phyloP scores from a whole-genome alignment of 208 protist genomes.

The Angomonas deanei region DNA sequence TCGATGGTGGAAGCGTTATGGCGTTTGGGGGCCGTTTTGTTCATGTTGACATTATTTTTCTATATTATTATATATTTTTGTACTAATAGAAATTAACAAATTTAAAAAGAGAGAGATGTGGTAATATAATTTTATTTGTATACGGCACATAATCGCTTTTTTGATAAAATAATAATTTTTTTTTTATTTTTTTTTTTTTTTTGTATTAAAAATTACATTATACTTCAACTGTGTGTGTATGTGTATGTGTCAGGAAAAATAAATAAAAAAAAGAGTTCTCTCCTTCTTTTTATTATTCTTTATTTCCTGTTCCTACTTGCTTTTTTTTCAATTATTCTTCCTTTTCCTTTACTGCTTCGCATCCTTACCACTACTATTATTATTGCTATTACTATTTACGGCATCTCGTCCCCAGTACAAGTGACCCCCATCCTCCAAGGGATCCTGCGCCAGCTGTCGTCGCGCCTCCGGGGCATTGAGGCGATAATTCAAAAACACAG shows the following conservation, averaged over 20 bases:
- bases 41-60: too few relatives aligned
- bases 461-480: constrained; percentile 38
- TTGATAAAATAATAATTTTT: too few relatives aligned
- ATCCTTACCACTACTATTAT: too few relatives aligned
- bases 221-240: too few relatives aligned
- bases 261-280: neutral
- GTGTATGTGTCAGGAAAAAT: too few relatives aligned
- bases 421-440: neutral
- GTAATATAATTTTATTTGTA: too few relatives aligned
- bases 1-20: too few relatives aligned
- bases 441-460: constrained; percentile 24
- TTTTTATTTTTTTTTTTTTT: neutral
- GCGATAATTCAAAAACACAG: constrained; percentile 71
- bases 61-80: too few relatives aligned
- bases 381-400: neutral
- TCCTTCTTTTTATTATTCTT: neutral
- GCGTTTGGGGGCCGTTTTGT: too few relatives aligned
- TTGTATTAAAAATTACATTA: neutral
- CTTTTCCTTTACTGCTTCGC: neutral
- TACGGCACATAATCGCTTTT: too few relatives aligned
- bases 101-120: too few relatives aligned
- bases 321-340: neutral
- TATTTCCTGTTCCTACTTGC: neutral
- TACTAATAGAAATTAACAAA: too few relatives aligned
- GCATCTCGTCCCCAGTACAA: neutral